phyloP scores from a whole-genome alignment of 1,284 basidiomycete genomes.

The Sparassis latifolia region DNA sequence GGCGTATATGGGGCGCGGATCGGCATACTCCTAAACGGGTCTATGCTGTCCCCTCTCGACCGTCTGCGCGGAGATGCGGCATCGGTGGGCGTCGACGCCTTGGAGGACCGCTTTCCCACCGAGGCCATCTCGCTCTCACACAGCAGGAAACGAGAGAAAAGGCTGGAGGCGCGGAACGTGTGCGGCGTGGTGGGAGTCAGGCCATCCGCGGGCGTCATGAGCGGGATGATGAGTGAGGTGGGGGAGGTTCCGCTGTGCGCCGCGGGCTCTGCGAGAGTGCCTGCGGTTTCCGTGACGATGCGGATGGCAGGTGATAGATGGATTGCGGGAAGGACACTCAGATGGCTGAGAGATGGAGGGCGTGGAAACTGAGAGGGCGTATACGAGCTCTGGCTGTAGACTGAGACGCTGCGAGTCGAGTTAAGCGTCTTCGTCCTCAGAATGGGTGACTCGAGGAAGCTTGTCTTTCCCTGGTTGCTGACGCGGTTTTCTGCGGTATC shows the following conservation, averaged over 20 bases:
- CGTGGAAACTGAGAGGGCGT: no score
- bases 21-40: not conserved
- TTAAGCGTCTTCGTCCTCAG: no score
- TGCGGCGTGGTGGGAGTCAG: not conserved
- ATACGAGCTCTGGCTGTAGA: no score
- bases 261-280: not conserved
- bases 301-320: no score
- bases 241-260: not conserved
- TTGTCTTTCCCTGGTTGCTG: no score
- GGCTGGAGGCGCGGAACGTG: not conserved
- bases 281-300: not conserved
- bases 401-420: no score
- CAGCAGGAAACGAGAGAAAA: not conserved
- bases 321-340: no score
- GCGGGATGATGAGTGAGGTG: slow-evolving; percentile 1
- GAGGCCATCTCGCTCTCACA: not conserved
- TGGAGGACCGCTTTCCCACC: slow-evolving; percentile 1
- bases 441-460: no score
- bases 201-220: not conserved
- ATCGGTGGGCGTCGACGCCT: not conserved
- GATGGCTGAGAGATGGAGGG: no score
- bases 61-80: not conserved
- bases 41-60: slow-evolving; percentile 4
- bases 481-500: no score
- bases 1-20: no score